These are phyloP conservation scores for Geotrichum siamense DNA, from an alignment of 1,139 yeast genomes.

Conservation along the genomic window DNA sequence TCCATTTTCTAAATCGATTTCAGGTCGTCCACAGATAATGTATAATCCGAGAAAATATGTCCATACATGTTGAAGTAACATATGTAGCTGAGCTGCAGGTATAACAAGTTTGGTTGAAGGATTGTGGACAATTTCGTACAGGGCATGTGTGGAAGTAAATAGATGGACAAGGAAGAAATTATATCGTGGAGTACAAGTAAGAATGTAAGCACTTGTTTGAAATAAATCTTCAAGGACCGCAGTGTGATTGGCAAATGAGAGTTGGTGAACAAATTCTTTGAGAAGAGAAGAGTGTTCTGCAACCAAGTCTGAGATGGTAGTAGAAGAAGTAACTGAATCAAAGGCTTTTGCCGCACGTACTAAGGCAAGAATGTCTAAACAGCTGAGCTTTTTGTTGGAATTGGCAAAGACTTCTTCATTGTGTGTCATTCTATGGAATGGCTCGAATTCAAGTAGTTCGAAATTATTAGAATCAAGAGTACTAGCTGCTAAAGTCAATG, in stretches of 20 bases:
- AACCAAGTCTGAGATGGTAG: neutral
- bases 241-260: conserved; percentile 10
- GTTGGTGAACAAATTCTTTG: conserved; percentile 8
- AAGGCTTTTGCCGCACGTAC: conserved; percentile 22
- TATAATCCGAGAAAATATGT: conserved; percentile 21
- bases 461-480: conserved; percentile 8
- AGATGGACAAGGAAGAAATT: conserved; percentile 31
- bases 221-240: conserved; percentile 21
- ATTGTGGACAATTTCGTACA: conserved; percentile 23
- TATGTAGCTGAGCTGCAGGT: conserved; percentile 18
- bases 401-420: neutral
- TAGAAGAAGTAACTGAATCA: conserved; percentile 14
- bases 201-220: conserved; percentile 22
- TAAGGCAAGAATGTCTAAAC: neutral
- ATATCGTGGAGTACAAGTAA: conserved; percentile 26
- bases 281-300: neutral
- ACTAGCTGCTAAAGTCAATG: conserved; percentile 23
- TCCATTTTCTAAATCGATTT: conserved; percentile 13
- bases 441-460: conserved; percentile 1
- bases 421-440: conserved; percentile 10
- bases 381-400: too few relatives aligned
- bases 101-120: conserved; percentile 12
- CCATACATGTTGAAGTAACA: conserved; percentile 24
- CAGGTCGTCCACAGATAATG: conserved; percentile 25
- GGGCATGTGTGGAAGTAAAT: conserved; percentile 30